Percentiles rank a stretch among this genome's conserved stretches.
Evolutionary conservation across 2,329 filamentous ascomycete genomes (phyloP).

Genomic region (Fusarium keratoplasticum): DNA sequence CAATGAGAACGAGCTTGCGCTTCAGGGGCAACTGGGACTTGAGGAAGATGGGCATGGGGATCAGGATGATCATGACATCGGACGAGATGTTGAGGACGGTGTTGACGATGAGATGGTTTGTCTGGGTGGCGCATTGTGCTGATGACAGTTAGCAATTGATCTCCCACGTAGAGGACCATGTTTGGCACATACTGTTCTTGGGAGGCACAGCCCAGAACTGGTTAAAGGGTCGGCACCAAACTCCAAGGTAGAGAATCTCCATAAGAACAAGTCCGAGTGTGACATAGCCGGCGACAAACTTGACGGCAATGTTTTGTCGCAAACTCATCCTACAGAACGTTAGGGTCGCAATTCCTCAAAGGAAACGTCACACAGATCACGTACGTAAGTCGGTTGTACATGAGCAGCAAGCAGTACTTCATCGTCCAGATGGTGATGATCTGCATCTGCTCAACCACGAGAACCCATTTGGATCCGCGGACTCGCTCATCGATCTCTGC

Average conservation of each 20-base stretch:
- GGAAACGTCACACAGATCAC: conserved; percentile 29
- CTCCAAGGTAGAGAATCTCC: conserved; percentile 61
- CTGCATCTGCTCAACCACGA: conserved; percentile 72
- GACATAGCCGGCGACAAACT: conserved; percentile 61
- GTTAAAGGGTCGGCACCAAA: conserved; percentile 67
- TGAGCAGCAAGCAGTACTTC: conserved; percentile 67
- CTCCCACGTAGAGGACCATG: background rate
- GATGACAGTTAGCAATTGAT: conserved; percentile 17
- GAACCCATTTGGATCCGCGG: conserved; percentile 70
- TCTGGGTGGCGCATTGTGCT: conserved; percentile 68
- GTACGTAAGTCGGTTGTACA: conserved; percentile 67
- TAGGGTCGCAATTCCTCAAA: conserved; percentile 9
- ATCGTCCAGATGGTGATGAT: conserved; percentile 67
- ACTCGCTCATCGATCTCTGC: conserved; percentile 53
- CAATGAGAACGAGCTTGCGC: conserved; percentile 64
- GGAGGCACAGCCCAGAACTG: conserved; percentile 70
- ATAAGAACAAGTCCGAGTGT: conserved; percentile 60
- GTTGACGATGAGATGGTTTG: conserved; percentile 69
- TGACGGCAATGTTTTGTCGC: conserved; percentile 60
- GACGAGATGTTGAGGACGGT: conserved; percentile 70
- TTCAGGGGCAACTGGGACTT: conserved; percentile 61
- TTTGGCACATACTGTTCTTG: conserved; percentile 54
- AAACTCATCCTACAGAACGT: conserved; percentile 54
- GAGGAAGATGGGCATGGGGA: conserved; percentile 66
- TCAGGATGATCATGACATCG: conserved; percentile 68